Evolutionary conservation across 352 stramenopile species (phyloP), one percentile per base, ranked within the genome.

Genomic region (Globisporangium irregulare): DNA sequence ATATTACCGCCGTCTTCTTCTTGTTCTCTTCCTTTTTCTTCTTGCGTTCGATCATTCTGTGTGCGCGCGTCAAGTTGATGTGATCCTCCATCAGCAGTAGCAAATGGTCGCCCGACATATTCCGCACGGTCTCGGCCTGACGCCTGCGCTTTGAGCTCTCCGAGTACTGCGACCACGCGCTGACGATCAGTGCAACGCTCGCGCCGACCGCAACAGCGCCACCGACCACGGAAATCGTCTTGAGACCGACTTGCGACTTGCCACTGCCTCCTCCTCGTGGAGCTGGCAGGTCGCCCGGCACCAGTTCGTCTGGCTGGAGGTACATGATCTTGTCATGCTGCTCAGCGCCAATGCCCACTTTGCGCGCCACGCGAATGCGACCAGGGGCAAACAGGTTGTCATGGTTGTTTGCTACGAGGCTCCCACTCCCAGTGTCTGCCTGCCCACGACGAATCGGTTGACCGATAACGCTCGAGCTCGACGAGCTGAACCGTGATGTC

Each of bases 121-220:
- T 70, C 54, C 85, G 79, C 24, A 95, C 83, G 2, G 81, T 79
- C 51, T 84, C 78, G n/a, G 86, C 80, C 68, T 95, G 88, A 5
- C 75, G 81, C 62, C 72, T 84, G 57, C 84, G 80, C 38, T 72
- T 88, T 3, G 82, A 81, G 51, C 68, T 86, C 10, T 93, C 86
- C 4, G 83, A 91, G 73, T 92, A 94, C 59, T 92, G 80, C 1
- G 85, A 91, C 88, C 88, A 95, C 3, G 86, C 88, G 67, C 78
- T 89, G 25, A 94, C 83, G 38, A 90, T 86, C 38, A 95, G 41
- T 6, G 88, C 88, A 22, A 94, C 81, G 36, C 86, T 89, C 55
- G 87, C 88, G 24, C 86, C 86, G 32, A 95, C 79, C 22, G 85
- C 86, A 20, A 94, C 85, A 27, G 88, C 88, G 32, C 88, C 88